Percentiles rank a stretch among this genome's conserved stretches.
Evolutionary conservation across 2,329 filamentous ascomycete species (phyloP).

Genomic region (Fusarium dlaminii): DNA sequence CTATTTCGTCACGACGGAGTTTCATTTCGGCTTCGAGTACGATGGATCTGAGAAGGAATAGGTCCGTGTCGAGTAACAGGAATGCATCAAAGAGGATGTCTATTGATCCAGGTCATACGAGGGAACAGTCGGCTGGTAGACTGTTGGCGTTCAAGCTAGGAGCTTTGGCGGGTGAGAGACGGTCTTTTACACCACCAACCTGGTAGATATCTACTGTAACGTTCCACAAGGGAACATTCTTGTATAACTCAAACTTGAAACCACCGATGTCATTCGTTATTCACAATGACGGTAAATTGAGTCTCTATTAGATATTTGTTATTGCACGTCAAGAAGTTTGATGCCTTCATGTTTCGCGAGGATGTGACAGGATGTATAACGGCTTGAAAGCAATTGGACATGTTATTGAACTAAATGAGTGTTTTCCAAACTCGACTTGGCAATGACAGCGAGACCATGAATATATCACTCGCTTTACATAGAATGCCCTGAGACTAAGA

Average conservation of each 20-base stretch:
- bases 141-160: conserved; percentile 33
- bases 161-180: conserved; percentile 14
- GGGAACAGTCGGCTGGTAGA: conserved; percentile 17
- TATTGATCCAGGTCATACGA: neutral
- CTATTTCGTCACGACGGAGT: conserved; percentile 1
- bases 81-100: conserved; percentile 7
- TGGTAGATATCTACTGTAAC: neutral
- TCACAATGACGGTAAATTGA: neutral
- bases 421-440: neutral
- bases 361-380: no score
- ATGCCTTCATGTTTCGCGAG: no score
- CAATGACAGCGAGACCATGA: neutral
- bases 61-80: neutral
- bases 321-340: neutral
- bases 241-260: neutral
- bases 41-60: conserved; percentile 4
- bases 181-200: neutral
- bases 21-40: neutral
- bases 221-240: no score
- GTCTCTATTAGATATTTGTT: neutral
- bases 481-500: neutral
- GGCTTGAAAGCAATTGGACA: no score
- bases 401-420: neutral
- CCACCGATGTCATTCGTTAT: neutral
- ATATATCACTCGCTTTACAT: neutral